phyloP scores from a whole-genome alignment of 1,284 basidiomycete genomes.

The Crucibulum parvulum region DNA sequence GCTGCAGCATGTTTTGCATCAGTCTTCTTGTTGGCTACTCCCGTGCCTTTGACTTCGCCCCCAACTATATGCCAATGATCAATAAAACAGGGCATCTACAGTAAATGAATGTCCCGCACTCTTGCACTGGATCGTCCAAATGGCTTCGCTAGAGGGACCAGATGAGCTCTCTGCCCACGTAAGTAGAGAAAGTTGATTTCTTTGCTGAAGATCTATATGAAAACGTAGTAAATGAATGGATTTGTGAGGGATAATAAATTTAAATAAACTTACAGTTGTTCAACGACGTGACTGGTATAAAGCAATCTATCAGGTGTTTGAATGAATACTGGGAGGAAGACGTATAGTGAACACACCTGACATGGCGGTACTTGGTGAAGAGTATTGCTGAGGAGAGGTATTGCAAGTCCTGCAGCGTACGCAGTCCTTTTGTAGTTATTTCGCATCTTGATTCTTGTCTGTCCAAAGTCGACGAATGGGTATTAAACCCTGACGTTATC shows the following conservation, averaged over 20 bases:
- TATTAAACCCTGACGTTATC: not conserved
- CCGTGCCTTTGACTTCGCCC: conserved; percentile 53
- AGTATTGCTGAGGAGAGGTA: not conserved
- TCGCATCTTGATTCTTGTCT: not conserved
- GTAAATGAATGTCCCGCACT: conserved; percentile 39
- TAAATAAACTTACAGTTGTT: not conserved
- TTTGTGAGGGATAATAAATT: not conserved
- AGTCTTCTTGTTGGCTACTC: conserved; percentile 45
- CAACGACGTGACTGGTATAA: not conserved
- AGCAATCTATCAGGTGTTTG: too few relatives aligned
- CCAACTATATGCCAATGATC: conserved; percentile 43
- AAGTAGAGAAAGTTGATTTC: conserved; percentile 32
- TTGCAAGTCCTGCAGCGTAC: not conserved
- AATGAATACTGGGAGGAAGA: too few relatives aligned
- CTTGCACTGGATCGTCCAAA: conserved; percentile 63
- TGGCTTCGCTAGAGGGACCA: conserved; percentile 47
- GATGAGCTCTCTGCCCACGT: conserved; percentile 44
- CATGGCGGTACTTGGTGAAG: too few relatives aligned
- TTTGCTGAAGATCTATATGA: conserved; percentile 48
- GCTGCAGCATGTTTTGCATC: conserved; percentile 64
- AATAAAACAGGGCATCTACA: not conserved
- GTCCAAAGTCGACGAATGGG: not conserved
- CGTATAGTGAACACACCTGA: too few relatives aligned
- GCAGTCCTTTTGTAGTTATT: not conserved
- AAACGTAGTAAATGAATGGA: not conserved